Conservation (phyloP, 106 monocot genomes). For the Phalaenopsis equestris region DNA sequence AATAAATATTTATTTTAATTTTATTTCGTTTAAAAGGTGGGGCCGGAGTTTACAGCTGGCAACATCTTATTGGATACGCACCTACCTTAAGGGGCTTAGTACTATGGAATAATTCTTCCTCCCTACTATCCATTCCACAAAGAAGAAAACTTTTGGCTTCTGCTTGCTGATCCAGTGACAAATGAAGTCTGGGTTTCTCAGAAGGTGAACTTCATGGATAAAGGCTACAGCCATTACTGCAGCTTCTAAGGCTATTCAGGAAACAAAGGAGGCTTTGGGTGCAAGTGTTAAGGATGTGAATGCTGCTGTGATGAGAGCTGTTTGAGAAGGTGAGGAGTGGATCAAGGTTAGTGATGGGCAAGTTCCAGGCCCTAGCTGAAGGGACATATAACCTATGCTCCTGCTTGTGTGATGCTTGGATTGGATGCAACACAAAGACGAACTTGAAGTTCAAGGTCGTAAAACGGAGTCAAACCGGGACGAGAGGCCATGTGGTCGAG, state of each 20-base stretch:
- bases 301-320: constrained; percentile 56
- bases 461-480: constrained; percentile 60
- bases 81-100: too few relatives aligned
- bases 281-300: constrained; percentile 56
- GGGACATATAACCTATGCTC: constrained; percentile 65
- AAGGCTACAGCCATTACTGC: constrained; percentile 64
- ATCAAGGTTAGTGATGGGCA: constrained; percentile 79
- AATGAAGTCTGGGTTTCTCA: constrained; percentile 93
- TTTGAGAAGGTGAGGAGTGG: constrained; percentile 80
- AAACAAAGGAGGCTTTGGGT: constrained; percentile 71
- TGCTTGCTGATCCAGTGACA: constrained; percentile 61
- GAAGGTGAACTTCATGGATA: constrained; percentile 90
- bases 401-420: constrained; percentile 84
- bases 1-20: too few relatives aligned
- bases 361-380: constrained; percentile 77
- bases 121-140: constrained; percentile 86
- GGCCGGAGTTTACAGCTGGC: too few relatives aligned
- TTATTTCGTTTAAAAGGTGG: too few relatives aligned
- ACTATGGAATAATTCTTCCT: constrained; percentile 11
- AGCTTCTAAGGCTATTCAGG: constrained; percentile 72
- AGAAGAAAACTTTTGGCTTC: constrained; percentile 87
- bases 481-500: constrained; percentile 27
- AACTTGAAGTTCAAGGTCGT: constrained; percentile 63
- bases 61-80: too few relatives aligned
- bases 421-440: constrained; percentile 73